A percentile compares a stretch with the other conserved stretches of the same genome.
phyloP scores from a whole-genome alignment of 495 filamentous ascomycete species.

The Aspergillus mulundensis region DNA sequence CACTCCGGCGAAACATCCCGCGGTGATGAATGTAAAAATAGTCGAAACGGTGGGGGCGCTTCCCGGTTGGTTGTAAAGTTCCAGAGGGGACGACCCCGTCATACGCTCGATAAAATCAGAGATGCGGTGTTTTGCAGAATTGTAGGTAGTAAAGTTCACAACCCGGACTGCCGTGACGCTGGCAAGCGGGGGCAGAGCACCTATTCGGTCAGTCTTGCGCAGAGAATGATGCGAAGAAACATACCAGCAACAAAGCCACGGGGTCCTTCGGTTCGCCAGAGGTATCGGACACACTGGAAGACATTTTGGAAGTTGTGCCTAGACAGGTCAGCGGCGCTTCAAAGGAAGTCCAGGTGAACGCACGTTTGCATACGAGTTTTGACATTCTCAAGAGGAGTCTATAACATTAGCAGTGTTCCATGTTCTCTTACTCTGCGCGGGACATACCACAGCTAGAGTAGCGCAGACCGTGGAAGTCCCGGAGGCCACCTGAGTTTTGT shows the following conservation, averaged over 20 bases:
- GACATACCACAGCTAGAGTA: slow-evolving; percentile 44
- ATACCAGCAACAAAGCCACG: slow-evolving; percentile 47
- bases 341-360: slow-evolving; percentile 1
- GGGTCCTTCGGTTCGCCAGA: slow-evolving; percentile 45
- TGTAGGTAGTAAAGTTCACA: slow-evolving; percentile 91
- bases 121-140: slow-evolving; percentile 73
- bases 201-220: slow-evolving; percentile 36
- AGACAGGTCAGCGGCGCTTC: slow-evolving; percentile 4
- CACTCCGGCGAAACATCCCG: slow-evolving; percentile 74
- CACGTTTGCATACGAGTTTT: slow-evolving; percentile 52
- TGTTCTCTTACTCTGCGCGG: neutral
- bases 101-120: slow-evolving; percentile 45
- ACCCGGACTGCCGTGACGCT: slow-evolving; percentile 89
- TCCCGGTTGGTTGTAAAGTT: slow-evolving; percentile 64
- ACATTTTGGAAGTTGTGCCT: slow-evolving; percentile 45
- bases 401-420: neutral
- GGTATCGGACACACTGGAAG: slow-evolving; percentile 38
- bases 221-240: slow-evolving; percentile 4
- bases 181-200: slow-evolving; percentile 72
- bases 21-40: slow-evolving; percentile 68
- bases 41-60: slow-evolving; percentile 66
- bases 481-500: slow-evolving; percentile 46
- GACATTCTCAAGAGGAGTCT: slow-evolving; percentile 48
- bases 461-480: slow-evolving; percentile 41
- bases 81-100: slow-evolving; percentile 66